Base-by-base conservation (phyloP, 176 grass and related monocot genomes). In the Puccinellia tenuiflora region DNA sequence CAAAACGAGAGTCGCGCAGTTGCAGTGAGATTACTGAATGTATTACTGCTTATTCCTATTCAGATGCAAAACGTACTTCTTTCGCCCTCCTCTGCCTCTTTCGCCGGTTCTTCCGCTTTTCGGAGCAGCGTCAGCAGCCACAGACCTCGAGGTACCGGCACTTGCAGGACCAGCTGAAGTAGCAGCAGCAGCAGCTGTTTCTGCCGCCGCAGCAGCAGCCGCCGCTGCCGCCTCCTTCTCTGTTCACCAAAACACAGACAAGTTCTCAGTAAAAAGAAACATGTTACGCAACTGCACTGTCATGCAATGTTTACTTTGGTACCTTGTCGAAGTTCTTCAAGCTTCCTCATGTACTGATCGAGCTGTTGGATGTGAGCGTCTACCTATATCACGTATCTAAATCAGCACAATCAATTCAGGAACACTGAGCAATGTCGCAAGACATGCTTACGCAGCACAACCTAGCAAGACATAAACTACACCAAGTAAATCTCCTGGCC, bases 321-420 rank as follows among this genome's bases (percentile, higher is more conserved):
- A 92, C 96, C 96, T 89, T 90, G 92, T 43, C 91, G 85, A 56
- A 93, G 65, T 79, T 96, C 91, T 86, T 93, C 96, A 83, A 99
- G 89, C 81, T 86, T 99, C 70, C 93, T 99, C 96, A 99, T 93
- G 81, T 87, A 96, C 24, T 93, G 96, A 84, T 99, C 96, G 1
- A 99, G 91, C 59, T 99, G 96, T 76, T 99, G 96, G 67, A 99
- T 96, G 70, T 99, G 96, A 67, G 91, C 96, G 85, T 99, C 96
- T 70, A 99, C 96, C 96, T 99, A 85, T 57, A 86, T 54, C 33
- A 85, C 21, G 76, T 51, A 83, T 69, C 40, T 52, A 81, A 10
- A 86, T 84, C 70, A 88, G 86, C 71, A 81, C 34, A 84, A 81
- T 81, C 42, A 76, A 61, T 84, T 81, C 45, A 91, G 43, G 68